These are phyloP conservation scores for Leishmania braziliensis DNA, from an alignment of 208 protist species.

Conservation along the genomic window DNA sequence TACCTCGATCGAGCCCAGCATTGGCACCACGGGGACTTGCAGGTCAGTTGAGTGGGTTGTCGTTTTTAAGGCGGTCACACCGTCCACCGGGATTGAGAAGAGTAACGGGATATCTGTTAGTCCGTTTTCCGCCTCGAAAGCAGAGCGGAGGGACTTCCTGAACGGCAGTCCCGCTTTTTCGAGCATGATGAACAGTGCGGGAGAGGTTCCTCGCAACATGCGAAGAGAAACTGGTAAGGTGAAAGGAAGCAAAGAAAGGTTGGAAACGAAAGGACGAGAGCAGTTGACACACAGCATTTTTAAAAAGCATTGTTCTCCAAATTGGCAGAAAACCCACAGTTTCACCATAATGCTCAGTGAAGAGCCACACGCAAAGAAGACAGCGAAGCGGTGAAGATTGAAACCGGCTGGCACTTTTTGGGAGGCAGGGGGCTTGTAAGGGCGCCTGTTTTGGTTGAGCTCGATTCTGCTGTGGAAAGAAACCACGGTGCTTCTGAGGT, in stretches of 20 bases:
- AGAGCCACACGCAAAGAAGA: not conserved
- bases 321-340: not conserved
- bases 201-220: not conserved
- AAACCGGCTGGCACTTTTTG: not conserved
- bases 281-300: not conserved
- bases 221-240: not conserved
- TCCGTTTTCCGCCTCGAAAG: constrained; percentile 10
- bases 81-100: constrained; percentile 20
- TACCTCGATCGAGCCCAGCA: constrained; percentile 18
- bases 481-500: not conserved
- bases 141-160: constrained; percentile 4
- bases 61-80: not conserved
- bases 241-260: not conserved
- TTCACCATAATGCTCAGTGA: not conserved
- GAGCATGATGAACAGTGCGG: constrained; percentile 17
- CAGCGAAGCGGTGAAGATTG: not conserved
- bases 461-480: not conserved
- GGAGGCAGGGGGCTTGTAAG: not conserved
- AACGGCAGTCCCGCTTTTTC: constrained; percentile 22
- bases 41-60: constrained; percentile 16
- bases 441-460: not conserved
- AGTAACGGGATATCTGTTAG: constrained; percentile 11
- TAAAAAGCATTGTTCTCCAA: no score
- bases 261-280: not conserved
- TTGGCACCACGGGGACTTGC: constrained; percentile 15